These are phyloP conservation scores for Penicillium sp. DNA, from an alignment of 2,329 filamentous ascomycete species.

Conservation along the genomic window DNA sequence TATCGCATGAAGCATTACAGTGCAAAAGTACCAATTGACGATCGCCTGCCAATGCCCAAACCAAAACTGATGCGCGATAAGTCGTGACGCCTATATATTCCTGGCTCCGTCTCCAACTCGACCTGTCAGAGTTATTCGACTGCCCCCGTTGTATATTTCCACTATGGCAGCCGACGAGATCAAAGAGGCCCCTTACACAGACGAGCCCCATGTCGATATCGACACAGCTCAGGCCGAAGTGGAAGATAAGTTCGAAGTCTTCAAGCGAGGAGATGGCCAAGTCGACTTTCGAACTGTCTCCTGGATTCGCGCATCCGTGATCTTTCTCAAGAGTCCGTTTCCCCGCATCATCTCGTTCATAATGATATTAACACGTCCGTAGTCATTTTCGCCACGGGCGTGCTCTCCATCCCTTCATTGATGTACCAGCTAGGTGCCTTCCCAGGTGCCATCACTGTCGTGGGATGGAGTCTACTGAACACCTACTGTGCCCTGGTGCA, in stretches of 20 bases:
- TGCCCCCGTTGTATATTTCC: background rate
- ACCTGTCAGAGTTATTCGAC: background rate
- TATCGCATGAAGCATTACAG: background rate
- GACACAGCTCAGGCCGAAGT: constrained; percentile 11
- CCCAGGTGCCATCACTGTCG: constrained; percentile 49
- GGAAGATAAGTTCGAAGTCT: constrained; percentile 46
- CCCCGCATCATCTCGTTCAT: too few species aligned
- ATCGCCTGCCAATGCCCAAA: background rate
- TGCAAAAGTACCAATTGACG: background rate
- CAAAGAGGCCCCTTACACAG: constrained; percentile 12
- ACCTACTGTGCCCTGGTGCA: constrained; percentile 52
- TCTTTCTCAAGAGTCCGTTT: constrained; percentile 51
- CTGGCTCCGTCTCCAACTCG: background rate
- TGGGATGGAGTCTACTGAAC: constrained; percentile 52
- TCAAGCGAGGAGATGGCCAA: constrained; percentile 49
- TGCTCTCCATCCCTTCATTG: constrained; percentile 52
- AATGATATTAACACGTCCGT: background rate
- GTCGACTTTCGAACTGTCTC: constrained; percentile 57
- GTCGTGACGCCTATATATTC: background rate
- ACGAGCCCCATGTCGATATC: constrained; percentile 6
- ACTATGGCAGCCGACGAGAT: constrained; percentile 16
- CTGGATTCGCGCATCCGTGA: constrained; percentile 54
- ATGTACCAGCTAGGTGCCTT: constrained; percentile 52
- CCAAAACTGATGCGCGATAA: background rate
- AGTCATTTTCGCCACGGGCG: constrained; percentile 45